Conservation (phyloP, 2,329 filamentous ascomycete genomes). For the Hypoxylon sp. region DNA sequence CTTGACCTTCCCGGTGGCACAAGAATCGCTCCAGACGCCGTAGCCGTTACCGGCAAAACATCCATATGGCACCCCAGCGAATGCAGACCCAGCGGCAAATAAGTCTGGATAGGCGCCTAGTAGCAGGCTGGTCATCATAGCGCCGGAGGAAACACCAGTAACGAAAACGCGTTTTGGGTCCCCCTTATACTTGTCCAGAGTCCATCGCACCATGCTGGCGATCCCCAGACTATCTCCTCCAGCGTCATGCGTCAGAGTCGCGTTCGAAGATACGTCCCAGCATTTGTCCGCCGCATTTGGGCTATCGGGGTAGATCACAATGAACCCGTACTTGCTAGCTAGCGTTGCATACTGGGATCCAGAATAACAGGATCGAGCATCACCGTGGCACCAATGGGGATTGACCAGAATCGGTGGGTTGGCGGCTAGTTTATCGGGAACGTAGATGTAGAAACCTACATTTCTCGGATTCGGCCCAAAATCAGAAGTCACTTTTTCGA, state of each 20-base stretch:
- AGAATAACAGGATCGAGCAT: slow-evolving; percentile 64
- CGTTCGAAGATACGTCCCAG: slow-evolving; percentile 70
- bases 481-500: slow-evolving; percentile 50
- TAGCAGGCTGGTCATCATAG: slow-evolving; percentile 57
- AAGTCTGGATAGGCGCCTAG: slow-evolving; percentile 65
- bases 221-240: slow-evolving; percentile 59
- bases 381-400: slow-evolving; percentile 71
- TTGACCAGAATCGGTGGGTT: slow-evolving; percentile 68
- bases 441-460: slow-evolving; percentile 67
- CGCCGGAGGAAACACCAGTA: slow-evolving; percentile 54
- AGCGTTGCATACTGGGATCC: slow-evolving; percentile 67
- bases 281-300: slow-evolving; percentile 62
- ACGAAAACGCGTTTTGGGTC: slow-evolving; percentile 54
- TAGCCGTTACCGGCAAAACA: slow-evolving; percentile 63
- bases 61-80: slow-evolving; percentile 64
- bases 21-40: slow-evolving; percentile 67
- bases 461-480: slow-evolving; percentile 65
- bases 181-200: slow-evolving; percentile 53
- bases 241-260: slow-evolving; percentile 54
- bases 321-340: slow-evolving; percentile 63
- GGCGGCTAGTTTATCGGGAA: slow-evolving; percentile 59
- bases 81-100: slow-evolving; percentile 62
- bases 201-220: slow-evolving; percentile 58
- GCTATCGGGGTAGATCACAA: slow-evolving; percentile 52
- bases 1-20: slow-evolving; percentile 64